These are phyloP conservation scores for Corymbia citriodora DNA, from an alignment of 441 rosid genomes.

Conservation along the genomic window DNA sequence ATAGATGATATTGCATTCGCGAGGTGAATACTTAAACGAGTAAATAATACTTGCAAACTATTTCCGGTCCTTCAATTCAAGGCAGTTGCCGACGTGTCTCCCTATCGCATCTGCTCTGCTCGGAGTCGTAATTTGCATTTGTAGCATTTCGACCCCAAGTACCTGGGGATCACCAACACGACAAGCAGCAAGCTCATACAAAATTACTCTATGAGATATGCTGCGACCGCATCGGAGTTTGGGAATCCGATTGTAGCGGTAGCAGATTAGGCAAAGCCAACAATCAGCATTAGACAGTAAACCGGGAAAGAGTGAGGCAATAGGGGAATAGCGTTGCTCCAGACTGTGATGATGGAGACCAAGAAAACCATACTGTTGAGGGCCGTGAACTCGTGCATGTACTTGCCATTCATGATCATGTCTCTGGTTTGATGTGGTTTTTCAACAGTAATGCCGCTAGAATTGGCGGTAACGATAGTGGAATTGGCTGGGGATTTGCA, in stretches of 20 bases:
- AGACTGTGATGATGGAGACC: accelerated
- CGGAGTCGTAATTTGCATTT: no score
- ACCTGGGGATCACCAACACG: no score
- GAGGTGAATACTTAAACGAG: background rate
- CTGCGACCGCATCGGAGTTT: no score
- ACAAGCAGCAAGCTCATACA: no score
- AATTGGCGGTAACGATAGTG: background rate
- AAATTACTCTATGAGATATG: no score
- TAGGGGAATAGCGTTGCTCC: background rate
- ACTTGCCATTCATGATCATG: background rate
- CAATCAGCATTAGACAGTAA: no score
- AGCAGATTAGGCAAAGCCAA: no score
- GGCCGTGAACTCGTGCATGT: accelerated
- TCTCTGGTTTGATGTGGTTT: background rate
- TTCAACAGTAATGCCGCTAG: background rate
- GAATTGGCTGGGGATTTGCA: background rate
- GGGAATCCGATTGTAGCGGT: no score
- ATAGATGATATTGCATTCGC: background rate
- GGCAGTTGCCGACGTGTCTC: background rate
- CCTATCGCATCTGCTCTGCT: no score
- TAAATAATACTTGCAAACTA: background rate
- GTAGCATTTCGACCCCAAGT: no score
- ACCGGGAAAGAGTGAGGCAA: no score
- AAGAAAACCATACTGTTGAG: background rate
- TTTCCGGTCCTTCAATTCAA: background rate